phyloP scores from a whole-genome alignment of 2,329 filamentous ascomycete genomes.

The Lachnellula suecica region DNA sequence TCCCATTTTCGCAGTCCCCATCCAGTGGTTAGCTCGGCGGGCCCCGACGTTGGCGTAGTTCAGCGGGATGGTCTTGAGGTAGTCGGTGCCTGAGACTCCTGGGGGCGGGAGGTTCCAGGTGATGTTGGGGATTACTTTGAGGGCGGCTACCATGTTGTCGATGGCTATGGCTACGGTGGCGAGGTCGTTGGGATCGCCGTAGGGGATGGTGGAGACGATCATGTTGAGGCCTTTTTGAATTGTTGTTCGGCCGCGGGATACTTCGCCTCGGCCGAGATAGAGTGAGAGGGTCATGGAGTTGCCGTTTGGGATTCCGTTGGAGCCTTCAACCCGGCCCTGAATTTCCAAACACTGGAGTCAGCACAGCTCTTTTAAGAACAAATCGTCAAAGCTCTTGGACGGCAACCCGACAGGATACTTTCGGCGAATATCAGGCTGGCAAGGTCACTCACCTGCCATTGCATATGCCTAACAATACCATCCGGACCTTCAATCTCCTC shows the following conservation, averaged over 20 bases:
- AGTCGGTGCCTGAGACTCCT: constrained; percentile 54
- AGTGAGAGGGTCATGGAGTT: constrained; percentile 45
- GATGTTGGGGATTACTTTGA: constrained; percentile 53
- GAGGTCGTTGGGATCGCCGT: constrained; percentile 52
- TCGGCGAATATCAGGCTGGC: too few species aligned
- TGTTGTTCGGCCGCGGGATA: constrained; percentile 60
- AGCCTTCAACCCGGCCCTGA: constrained; percentile 58
- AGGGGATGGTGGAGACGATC: constrained; percentile 55
- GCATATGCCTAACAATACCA: constrained; percentile 60
- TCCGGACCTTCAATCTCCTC: constrained; percentile 58
- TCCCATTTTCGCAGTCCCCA: constrained; percentile 60
- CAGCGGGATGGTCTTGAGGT: constrained; percentile 44
- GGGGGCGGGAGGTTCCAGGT: constrained; percentile 56
- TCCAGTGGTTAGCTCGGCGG: constrained; percentile 38
- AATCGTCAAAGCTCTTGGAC: too few species aligned
- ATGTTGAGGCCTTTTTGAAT: constrained; percentile 59
- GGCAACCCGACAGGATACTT: too few species aligned
- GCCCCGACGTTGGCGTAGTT: constrained; percentile 30
- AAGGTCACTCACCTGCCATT: constrained; percentile 69
- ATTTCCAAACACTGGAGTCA: too few species aligned
- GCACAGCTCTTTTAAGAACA: too few species aligned
- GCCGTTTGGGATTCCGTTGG: constrained; percentile 21
- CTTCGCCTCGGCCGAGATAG: constrained; percentile 64
- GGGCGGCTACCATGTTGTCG: constrained; percentile 55
- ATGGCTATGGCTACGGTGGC: constrained; percentile 64